Evolutionary conservation across 139 green algal species (phyloP), one percentile per base, ranked within the genome.

Genomic region (Microglena sp.): DNA sequence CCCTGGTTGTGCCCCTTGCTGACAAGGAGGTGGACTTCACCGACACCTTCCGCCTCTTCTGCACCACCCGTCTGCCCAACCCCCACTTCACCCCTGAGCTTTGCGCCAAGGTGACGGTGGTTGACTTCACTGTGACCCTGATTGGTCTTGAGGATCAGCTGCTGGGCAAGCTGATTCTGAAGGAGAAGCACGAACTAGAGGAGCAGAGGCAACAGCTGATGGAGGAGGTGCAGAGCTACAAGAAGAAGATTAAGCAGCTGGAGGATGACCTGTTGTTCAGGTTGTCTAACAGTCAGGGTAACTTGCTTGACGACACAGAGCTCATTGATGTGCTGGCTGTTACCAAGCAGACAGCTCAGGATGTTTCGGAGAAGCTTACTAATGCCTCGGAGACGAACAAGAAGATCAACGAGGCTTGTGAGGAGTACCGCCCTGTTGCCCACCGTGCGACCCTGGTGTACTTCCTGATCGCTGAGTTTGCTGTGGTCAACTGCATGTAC

Each of bases 61-160:
- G 78, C 78, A 96, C 91, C 60, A 96, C 89, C 2, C 84, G 89
- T 32, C 78, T 96, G 68, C 86, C 92, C 64, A 94, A 93, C 74
- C 91, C 91, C 30, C 84, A 91, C 77, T 95, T 89, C 82, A 91
- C 88, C 18, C 92, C 92, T 18, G 92, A 97, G 84, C 80, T 97
- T 46, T 84, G 60, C 44, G 91, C 89, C 68, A 93, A 89, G 76
- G 40, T 89, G 27, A 95, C 91, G 2, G 72, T 97, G 24, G 88
- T 97, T 7, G 91, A 97, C 80, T 97, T 96, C 84, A 96, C 91
- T 3, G 92, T 97, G 27, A 97, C 90, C 28, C 82, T 84, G 76
- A 76, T 74, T 3, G 91, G 92, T 5, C 80, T 97, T 64, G 92
- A 97, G 78, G 91, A 97, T 68, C 92, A 97, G 78, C 85, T 97